Evolutionary conservation across 345 rosid species (phyloP).

Genomic region (Pugionium cornutum): DNA sequence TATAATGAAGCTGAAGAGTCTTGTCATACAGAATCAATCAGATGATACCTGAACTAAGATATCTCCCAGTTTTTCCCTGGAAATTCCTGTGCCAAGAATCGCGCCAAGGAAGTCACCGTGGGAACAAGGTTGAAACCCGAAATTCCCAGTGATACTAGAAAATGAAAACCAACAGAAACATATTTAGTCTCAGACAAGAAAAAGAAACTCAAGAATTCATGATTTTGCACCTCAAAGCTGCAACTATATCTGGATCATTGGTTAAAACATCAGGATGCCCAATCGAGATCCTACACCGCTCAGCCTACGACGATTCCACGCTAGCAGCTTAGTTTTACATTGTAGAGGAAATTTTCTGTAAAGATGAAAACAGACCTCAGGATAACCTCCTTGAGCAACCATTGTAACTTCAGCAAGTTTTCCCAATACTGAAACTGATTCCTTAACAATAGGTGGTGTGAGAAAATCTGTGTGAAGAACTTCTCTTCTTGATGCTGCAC

Average conservation of each 20-base stretch:
- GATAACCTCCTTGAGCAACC: slow-evolving; percentile 86
- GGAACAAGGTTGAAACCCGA: slow-evolving; percentile 73
- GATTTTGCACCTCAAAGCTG: slow-evolving; percentile 62
- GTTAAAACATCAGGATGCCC: slow-evolving; percentile 69
- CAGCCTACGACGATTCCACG: slow-evolving; percentile 60
- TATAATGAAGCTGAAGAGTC: slow-evolving; percentile 1
- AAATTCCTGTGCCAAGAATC: slow-evolving; percentile 87
- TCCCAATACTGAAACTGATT: slow-evolving; percentile 57
- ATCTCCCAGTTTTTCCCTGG: slow-evolving; percentile 87
- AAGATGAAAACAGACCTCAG: slow-evolving; percentile 55
- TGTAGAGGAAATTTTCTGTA: background rate
- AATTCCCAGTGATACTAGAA: slow-evolving; percentile 74
- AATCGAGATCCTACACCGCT: slow-evolving; percentile 81
- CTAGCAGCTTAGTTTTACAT: slow-evolving; percentile 16
- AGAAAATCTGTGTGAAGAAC: slow-evolving; percentile 77
- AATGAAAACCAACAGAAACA: slow-evolving; percentile 11
- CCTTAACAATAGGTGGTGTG: slow-evolving; percentile 77
- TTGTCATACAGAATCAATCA: slow-evolving; percentile 8
- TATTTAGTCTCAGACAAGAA: slow-evolving; percentile 16
- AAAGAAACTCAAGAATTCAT: slow-evolving; percentile 19
- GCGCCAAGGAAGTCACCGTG: slow-evolving; percentile 96
- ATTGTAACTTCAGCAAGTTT: slow-evolving; percentile 70
- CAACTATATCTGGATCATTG: slow-evolving; percentile 68
- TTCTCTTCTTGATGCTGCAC: slow-evolving; percentile 67
- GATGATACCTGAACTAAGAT: slow-evolving; percentile 76